Percentiles rank a stretch among this genome's conserved stretches.
Conservation (phyloP, 768 basidiomycete species). For the Trametes cubensis region DNA sequence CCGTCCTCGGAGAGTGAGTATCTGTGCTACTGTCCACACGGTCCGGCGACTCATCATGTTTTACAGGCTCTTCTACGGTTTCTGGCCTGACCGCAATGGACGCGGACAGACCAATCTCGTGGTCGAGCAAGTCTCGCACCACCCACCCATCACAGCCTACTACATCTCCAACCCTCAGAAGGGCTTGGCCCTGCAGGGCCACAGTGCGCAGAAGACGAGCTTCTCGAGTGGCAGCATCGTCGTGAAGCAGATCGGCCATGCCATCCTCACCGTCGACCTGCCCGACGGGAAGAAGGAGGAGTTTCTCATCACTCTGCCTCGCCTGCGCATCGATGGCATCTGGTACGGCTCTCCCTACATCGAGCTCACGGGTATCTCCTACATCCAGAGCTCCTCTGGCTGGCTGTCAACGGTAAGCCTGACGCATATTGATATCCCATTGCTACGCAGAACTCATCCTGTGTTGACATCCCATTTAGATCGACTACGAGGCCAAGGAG, state of each 20-base stretch:
- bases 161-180: constrained; percentile 81
- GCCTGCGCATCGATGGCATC: constrained; percentile 89
- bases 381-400: constrained; percentile 73
- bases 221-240: constrained; percentile 81
- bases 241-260: constrained; percentile 97
- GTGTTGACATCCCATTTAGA: constrained; percentile 29
- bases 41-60: background rate
- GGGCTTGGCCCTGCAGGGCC: constrained; percentile 77
- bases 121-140: constrained; percentile 97
- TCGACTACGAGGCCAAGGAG: constrained; percentile 96
- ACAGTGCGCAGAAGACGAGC: constrained; percentile 93
- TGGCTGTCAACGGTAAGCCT: constrained; percentile 53
- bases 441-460: background rate
- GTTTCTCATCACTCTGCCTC: constrained; percentile 91
- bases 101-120: constrained; percentile 82
- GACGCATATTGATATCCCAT: background rate
- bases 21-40: background rate
- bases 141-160: constrained; percentile 88
- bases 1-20: constrained; percentile 88
- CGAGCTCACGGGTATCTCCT: constrained; percentile 81
- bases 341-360: constrained; percentile 93
- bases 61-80: constrained; percentile 79
- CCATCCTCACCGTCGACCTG: constrained; percentile 70
- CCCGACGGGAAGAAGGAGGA: constrained; percentile 60
- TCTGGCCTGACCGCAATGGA: constrained; percentile 73